These are phyloP conservation scores for Oryza punctata DNA, from an alignment of 176 grass and related monocot species.

Conservation along the genomic window DNA sequence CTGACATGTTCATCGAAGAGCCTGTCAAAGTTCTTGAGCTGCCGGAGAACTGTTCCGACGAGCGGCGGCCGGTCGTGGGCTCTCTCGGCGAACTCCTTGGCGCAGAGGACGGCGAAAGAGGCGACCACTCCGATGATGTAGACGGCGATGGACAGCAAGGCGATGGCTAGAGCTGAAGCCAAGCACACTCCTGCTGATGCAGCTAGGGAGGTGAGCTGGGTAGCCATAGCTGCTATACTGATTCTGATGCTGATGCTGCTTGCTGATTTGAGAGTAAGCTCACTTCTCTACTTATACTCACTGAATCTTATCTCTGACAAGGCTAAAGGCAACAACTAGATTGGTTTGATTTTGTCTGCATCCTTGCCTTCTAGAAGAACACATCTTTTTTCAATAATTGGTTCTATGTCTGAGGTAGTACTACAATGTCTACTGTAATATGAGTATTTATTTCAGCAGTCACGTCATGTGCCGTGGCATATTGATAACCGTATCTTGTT, in stretches of 20 bases:
- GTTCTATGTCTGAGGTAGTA: not conserved
- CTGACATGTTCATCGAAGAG: constrained; percentile 48
- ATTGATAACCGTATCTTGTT: not conserved
- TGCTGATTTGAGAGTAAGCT: not conserved
- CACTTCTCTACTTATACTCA: not conserved
- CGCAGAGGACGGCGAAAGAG: constrained; percentile 39
- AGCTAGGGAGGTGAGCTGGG: constrained; percentile 25
- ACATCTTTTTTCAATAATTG: not conserved
- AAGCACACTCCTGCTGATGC: constrained; percentile 14
- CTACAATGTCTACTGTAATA: not conserved
- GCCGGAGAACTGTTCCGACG: constrained; percentile 36
- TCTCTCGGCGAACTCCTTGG: constrained; percentile 25
- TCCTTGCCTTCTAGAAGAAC: not conserved
- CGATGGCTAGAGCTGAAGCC: constrained; percentile 16
- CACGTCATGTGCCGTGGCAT: not conserved
- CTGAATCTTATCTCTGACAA: not conserved
- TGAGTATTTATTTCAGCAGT: not conserved
- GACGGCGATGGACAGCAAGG: constrained; percentile 34
- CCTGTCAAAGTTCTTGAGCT: constrained; percentile 44
- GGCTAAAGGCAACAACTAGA: not conserved
- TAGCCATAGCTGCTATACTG: not conserved
- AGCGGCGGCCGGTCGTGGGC: constrained; percentile 40
- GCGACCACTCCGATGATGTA: constrained; percentile 33
- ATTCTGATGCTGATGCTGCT: not conserved
- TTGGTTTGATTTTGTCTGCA: not conserved